Base-by-base conservation (phyloP, 352 stramenopile species). In the Globisporangium cederbergense region DNA sequence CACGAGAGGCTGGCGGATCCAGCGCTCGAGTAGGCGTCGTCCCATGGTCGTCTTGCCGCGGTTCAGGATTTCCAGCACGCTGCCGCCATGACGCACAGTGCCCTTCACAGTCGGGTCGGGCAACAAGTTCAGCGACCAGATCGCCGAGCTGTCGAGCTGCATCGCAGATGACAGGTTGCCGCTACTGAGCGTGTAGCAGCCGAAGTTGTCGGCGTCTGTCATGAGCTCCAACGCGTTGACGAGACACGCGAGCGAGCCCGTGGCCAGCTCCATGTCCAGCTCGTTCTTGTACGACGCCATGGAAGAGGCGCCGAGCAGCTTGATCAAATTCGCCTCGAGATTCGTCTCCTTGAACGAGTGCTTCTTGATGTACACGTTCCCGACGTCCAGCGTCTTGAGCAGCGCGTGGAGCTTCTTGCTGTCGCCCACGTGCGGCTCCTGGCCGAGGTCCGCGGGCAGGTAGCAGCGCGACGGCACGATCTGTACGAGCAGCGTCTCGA, bases 1-100 rank as follows among this genome's bases (percentile, higher is more conserved):
- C 0, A 98, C 70, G 22, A 99, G 81, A 22, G 98, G 98, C 76
- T 99, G 96, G 51, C 96, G 82, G 55, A 99, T 91, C 97, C 97
- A 99, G n/a, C 95, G 81, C 73, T 98, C 89, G 28, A 99, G 79
- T 25, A 98, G 71, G 0, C 91, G 79, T 59, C 83, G 82, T 0
- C 97, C 97, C 92, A 99, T 98, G 16, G 79, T 73, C 4, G 97
- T 99, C 67, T 97, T 95, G 62, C 91, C 97, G 47, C 95, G 83
- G 74, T 98, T 98, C 20, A 99, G 78, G 34, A 99, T 89, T 55
- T 97, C 95, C 66, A 94, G 86, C 0, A 99, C 75, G 60, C 91
- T 98, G 34, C 87, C 80, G 45, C 83, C 86, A 20, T 89, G 73
- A 0, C 74, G 75, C 22, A 65, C 53, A 2, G 75, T 71, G 46